Percentiles rank a stretch among this genome's conserved stretches.
phyloP scores from a whole-genome alignment of 176 grass and related monocot genomes.

The Secale cereale region DNA sequence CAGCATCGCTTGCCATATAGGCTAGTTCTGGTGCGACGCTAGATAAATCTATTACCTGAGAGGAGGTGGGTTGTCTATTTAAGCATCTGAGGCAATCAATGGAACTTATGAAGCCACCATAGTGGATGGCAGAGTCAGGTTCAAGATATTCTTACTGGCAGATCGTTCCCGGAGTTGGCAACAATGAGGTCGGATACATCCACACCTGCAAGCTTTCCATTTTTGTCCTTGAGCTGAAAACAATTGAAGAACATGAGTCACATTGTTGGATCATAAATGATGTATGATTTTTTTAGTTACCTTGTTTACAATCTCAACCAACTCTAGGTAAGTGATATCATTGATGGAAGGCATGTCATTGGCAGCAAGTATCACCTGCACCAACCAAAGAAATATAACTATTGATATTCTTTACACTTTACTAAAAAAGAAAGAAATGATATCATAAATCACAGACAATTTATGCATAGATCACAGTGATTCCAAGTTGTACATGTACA shows the following conservation, averaged over 20 bases:
- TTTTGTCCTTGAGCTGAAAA: constrained; percentile 83
- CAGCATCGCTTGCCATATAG: constrained; percentile 73
- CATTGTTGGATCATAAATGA: neutral
- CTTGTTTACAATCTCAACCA: constrained; percentile 83
- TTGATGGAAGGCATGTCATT: constrained; percentile 98
- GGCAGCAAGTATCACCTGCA: constrained; percentile 92
- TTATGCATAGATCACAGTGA: neutral
- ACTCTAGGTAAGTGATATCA: constrained; percentile 86
- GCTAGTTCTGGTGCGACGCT: constrained; percentile 84
- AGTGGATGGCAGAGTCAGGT: constrained; percentile 4
- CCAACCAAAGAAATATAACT: constrained; percentile 13
- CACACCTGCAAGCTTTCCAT: constrained; percentile 84
- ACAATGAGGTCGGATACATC: constrained; percentile 71
- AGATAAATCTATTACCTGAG: constrained; percentile 90
- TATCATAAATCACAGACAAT: neutral
- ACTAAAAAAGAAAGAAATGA: constrained; percentile 23
- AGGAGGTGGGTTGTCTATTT: neutral
- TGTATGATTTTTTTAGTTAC: constrained; percentile 32
- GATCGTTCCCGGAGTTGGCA: constrained; percentile 96
- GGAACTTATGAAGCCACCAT: neutral
- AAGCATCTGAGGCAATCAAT: neutral
- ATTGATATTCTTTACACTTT: constrained; percentile 11
- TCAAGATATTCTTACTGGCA: constrained; percentile 62
- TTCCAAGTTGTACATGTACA: neutral
- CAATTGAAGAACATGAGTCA: constrained; percentile 24